phyloP scores from a whole-genome alignment of 331 rosid species.

The Malus hybrid region DNA sequence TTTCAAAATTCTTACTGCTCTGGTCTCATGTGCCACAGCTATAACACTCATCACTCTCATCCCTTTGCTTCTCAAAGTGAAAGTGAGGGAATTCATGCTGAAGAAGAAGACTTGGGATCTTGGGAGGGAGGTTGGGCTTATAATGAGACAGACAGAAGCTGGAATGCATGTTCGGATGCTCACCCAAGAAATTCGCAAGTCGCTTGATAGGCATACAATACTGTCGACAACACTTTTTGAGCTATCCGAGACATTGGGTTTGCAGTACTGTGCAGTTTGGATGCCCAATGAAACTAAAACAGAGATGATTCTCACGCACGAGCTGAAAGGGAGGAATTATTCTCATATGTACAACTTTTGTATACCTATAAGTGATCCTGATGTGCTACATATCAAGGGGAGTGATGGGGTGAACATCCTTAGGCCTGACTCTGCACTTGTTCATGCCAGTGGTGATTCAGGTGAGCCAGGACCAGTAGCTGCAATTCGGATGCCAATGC shows the following conservation, averaged over 20 bases:
- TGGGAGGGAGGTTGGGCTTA: conserved; percentile 82
- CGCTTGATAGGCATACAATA: conserved; percentile 80
- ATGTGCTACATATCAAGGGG: conserved; percentile 56
- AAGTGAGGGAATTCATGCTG: conserved; percentile 95
- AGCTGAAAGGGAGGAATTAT: conserved; percentile 55
- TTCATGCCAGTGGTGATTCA: conserved; percentile 43
- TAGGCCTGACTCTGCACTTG: conserved; percentile 62
- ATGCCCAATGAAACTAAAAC: conserved; percentile 87
- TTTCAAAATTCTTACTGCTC: conserved; percentile 89
- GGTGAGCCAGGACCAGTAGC: conserved; percentile 83
- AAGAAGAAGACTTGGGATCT: conserved; percentile 99
- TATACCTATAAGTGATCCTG: conserved; percentile 61
- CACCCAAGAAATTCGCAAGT: conserved; percentile 96
- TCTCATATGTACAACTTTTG: conserved; percentile 30
- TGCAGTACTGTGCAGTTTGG: conserved; percentile 98
- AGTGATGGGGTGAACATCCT: conserved; percentile 62
- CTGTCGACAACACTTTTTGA: conserved; percentile 81
- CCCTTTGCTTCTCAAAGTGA: conserved; percentile 94
- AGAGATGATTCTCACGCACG: conserved; percentile 81
- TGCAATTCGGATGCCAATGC: conserved; percentile 97
- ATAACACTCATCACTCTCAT: conserved; percentile 89
- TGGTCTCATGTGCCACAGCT: conserved; percentile 98
- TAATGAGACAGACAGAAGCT: conserved; percentile 81
- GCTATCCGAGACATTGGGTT: conserved; percentile 75
- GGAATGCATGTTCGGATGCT: conserved; percentile 97